These are phyloP conservation scores for Ceratobasidium sp. DNA, from an alignment of 1,284 basidiomycete genomes.

Conservation along the genomic window DNA sequence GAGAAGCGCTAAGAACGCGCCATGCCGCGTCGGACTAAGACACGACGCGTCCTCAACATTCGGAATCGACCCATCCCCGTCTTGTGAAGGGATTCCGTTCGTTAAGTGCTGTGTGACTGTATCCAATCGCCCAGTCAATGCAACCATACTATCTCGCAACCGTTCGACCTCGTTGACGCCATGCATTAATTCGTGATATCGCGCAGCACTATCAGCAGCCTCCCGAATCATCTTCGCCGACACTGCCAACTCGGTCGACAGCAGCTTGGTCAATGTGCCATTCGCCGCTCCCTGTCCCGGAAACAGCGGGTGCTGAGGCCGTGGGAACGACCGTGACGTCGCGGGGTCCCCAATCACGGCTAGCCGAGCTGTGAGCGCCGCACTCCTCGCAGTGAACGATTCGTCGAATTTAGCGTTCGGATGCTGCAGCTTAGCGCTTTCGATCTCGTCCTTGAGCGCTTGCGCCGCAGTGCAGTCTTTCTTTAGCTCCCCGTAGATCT, in stretches of 20 bases:
- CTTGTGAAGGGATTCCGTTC: constrained; percentile 66
- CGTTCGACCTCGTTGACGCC: constrained; percentile 70
- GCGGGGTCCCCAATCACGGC: constrained; percentile 72
- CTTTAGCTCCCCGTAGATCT: constrained; percentile 81
- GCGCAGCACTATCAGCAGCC: constrained; percentile 69
- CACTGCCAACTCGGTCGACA: constrained; percentile 70
- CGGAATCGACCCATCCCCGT: constrained; percentile 77
- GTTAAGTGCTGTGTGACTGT: constrained; percentile 49
- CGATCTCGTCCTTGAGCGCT: constrained; percentile 78
- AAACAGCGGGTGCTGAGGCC: constrained; percentile 75
- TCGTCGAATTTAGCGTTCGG: constrained; percentile 74
- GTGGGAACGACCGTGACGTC: constrained; percentile 68
- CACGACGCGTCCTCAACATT: constrained; percentile 71
- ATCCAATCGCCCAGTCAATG: constrained; percentile 46
- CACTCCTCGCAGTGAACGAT: constrained; percentile 71
- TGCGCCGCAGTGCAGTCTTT: constrained; percentile 77
- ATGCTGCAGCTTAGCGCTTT: constrained; percentile 74
- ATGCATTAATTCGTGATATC: constrained; percentile 72
- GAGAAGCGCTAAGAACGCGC: constrained; percentile 77
- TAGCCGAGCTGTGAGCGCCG: constrained; percentile 73
- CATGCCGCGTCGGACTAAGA: constrained; percentile 71
- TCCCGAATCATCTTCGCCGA: constrained; percentile 66
- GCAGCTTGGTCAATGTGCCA: constrained; percentile 62
- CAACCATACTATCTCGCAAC: constrained; percentile 55
- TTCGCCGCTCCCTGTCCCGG: constrained; percentile 72